Percentiles rank a stretch among this genome's conserved stretches.
Evolutionary conservation across 805 yeast species (phyloP).

Genomic region (Suhomyces pyralidae): DNA sequence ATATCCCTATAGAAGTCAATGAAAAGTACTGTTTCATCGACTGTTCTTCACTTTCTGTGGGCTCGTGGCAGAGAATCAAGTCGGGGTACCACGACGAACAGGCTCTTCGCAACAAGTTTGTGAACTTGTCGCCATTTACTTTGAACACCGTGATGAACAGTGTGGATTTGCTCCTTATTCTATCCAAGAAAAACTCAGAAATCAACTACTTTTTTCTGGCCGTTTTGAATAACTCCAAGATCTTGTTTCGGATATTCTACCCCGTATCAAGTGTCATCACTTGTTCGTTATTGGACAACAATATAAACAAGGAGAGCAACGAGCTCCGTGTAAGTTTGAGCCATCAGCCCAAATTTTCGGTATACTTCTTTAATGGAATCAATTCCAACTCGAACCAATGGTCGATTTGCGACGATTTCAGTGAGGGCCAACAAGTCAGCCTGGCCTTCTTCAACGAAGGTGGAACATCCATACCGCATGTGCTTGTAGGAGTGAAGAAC

Average conservation of each 20-base stretch:
- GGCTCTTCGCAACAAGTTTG: constrained; percentile 43
- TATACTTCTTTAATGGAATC: constrained; percentile 60
- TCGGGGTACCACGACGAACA: constrained; percentile 51
- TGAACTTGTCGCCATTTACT: constrained; percentile 66
- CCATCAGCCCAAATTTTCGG: constrained; percentile 75
- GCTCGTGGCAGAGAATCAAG: constrained; percentile 76
- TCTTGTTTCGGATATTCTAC: constrained; percentile 68
- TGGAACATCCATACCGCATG: constrained; percentile 65
- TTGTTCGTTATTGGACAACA: constrained; percentile 54
- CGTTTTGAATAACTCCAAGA: constrained; percentile 61
- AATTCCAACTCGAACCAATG: constrained; percentile 59
- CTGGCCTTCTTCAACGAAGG: constrained; percentile 58
- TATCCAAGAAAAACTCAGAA: constrained; percentile 68
- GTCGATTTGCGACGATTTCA: constrained; percentile 81
- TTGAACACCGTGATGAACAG: constrained; percentile 61
- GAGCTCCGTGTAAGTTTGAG: constrained; percentile 51
- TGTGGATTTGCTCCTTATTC: constrained; percentile 67
- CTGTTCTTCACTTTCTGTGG: constrained; percentile 66
- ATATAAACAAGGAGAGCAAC: constrained; percentile 34
- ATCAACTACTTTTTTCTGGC: constrained; percentile 78
- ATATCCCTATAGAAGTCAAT: constrained; percentile 53
- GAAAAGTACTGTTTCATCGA: constrained; percentile 69
- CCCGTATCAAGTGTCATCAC: constrained; percentile 60
- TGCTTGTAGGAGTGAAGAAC: constrained; percentile 54
- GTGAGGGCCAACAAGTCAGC: constrained; percentile 79